These are phyloP conservation scores for Quercus agrifolia DNA, from an alignment of 306 rosid genomes.

Conservation along the genomic window DNA sequence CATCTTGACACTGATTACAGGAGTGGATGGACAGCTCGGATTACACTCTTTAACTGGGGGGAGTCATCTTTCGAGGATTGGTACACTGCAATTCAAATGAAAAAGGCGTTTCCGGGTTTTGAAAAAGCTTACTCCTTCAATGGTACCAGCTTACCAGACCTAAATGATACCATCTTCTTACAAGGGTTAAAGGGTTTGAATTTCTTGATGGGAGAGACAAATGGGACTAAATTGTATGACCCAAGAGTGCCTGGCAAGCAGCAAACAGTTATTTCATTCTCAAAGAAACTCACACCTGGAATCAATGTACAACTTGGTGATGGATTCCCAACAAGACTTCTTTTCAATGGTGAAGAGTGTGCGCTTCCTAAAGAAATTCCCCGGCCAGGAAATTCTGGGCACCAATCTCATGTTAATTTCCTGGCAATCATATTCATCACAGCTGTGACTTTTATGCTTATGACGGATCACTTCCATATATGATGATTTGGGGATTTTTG, in stretches of 20 bases:
- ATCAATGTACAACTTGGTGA: conserved; percentile 43
- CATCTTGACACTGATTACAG: conserved; percentile 58
- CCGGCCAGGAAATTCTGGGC: conserved; percentile 12
- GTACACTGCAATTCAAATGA: conserved; percentile 59
- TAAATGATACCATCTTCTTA: conserved; percentile 48
- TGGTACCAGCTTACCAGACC: conserved; percentile 50
- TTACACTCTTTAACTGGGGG: conserved; percentile 81
- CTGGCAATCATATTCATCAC: conserved; percentile 27
- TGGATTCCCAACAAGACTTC: conserved; percentile 71
- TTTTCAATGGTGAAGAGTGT: conserved; percentile 84
- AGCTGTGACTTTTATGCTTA: conserved; percentile 33
- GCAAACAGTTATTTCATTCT: conserved; percentile 68
- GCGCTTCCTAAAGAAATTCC: conserved; percentile 58
- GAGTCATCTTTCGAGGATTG: conserved; percentile 50
- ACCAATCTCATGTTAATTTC: conserved; percentile 13
- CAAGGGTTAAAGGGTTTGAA: conserved; percentile 61
- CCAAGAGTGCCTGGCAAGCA: conserved; percentile 84
- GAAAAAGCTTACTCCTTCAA: conserved; percentile 72
- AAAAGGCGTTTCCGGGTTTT: conserved; percentile 39
- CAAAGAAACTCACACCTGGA: conserved; percentile 36
- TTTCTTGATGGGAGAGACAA: conserved; percentile 51
- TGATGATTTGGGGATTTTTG: background rate
- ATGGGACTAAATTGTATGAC: conserved; percentile 32
- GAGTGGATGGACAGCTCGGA: conserved; percentile 79
- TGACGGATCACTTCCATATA: conserved; percentile 33